Conservation (phyloP, 345 rosid species). For the Eucalyptus pumila region DNA sequence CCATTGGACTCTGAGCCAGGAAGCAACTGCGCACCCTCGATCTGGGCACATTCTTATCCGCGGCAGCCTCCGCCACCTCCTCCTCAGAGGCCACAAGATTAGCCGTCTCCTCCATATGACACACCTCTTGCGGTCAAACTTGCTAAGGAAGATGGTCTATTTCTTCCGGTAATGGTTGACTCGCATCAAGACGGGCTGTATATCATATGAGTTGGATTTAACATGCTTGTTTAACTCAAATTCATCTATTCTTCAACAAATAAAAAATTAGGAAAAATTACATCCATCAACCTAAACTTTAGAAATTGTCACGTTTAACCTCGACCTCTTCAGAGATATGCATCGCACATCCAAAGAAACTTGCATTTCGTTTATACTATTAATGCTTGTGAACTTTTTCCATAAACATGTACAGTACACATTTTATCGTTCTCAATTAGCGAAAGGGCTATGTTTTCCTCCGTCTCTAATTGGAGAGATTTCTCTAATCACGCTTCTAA, state of each 20-base stretch:
- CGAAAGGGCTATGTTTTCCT: neutral
- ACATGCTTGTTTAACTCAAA: neutral
- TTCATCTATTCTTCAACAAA: neutral
- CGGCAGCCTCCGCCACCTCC: neutral
- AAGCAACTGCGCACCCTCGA: neutral
- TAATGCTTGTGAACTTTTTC: neutral
- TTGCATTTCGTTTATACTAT: neutral
- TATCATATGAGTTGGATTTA: neutral
- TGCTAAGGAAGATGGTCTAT: neutral
- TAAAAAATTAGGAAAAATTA: neutral
- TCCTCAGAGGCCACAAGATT: neutral
- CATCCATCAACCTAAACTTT: neutral
- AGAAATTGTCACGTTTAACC: neutral
- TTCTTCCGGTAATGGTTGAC: neutral
- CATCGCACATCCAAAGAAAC: neutral
- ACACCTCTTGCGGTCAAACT: neutral
- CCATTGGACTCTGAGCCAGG: slow-evolving; percentile 25
- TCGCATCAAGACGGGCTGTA: neutral
- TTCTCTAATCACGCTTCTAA: neutral
- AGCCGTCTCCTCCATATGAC: neutral
- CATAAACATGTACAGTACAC: neutral
- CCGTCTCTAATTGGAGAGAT: neutral
- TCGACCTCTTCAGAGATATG: neutral
- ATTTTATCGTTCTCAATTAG: neutral
- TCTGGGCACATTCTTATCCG: neutral